Evolutionary conservation across 768 basidiomycete genomes (phyloP).

Genomic region (Boletus sp.): DNA sequence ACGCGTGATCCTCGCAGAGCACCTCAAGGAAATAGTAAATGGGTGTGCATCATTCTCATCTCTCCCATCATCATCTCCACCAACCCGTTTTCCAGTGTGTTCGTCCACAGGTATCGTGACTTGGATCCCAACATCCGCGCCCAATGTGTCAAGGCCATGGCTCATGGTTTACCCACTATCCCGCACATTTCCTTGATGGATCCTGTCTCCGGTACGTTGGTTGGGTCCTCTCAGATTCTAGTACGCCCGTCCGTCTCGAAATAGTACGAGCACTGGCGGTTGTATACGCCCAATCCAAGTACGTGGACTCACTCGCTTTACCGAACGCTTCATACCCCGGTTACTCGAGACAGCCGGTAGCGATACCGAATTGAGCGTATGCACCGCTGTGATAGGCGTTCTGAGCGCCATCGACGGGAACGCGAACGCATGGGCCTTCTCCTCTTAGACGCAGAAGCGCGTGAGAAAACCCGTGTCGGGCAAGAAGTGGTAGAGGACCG

Average conservation of each 20-base stretch:
- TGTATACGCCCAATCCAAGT: slow-evolving; percentile 78
- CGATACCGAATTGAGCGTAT: slow-evolving; percentile 81
- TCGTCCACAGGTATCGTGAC: slow-evolving; percentile 96
- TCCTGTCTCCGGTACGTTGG: slow-evolving; percentile 91
- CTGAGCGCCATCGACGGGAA: slow-evolving; percentile 76
- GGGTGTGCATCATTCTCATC: slow-evolving; percentile 55
- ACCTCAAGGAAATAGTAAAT: slow-evolving; percentile 86
- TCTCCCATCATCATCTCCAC: neutral
- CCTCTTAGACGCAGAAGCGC: slow-evolving; percentile 80
- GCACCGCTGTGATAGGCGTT: slow-evolving; percentile 85
- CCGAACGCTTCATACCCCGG: slow-evolving; percentile 90
- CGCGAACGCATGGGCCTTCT: slow-evolving; percentile 77
- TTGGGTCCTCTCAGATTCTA: slow-evolving; percentile 90
- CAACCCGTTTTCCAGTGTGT: slow-evolving; percentile 59
- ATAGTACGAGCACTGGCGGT: slow-evolving; percentile 79
- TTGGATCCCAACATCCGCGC: slow-evolving; percentile 87
- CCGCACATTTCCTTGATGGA: slow-evolving; percentile 83
- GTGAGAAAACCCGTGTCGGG: slow-evolving; percentile 82
- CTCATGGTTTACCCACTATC: slow-evolving; percentile 85
- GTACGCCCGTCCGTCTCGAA: slow-evolving; percentile 83
- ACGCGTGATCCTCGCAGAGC: slow-evolving; percentile 70
- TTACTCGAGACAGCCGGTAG: slow-evolving; percentile 90
- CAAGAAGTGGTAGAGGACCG: slow-evolving; percentile 74
- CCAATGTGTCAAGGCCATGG: slow-evolving; percentile 88
- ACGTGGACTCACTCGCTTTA: slow-evolving; percentile 79